These are phyloP conservation scores for Aspergillus mulundensis DNA, from an alignment of 495 filamentous ascomycete species.

Conservation along the genomic window DNA sequence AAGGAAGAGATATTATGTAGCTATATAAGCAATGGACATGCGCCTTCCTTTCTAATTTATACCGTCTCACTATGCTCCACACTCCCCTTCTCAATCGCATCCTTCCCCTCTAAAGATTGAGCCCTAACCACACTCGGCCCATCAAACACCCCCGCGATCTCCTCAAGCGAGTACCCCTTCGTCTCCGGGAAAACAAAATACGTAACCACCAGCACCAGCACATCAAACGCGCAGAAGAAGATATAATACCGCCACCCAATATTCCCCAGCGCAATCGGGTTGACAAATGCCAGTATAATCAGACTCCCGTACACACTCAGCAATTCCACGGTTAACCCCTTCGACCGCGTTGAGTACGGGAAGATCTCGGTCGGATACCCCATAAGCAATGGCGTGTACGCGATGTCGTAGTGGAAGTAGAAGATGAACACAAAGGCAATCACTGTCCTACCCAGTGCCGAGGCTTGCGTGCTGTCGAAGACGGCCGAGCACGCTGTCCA, in stretches of 20 bases:
- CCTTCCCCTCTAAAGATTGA: too few relatives aligned
- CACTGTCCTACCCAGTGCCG: constrained; percentile 44
- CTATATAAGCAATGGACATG: too few relatives aligned
- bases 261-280: constrained; percentile 55
- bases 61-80: too few relatives aligned
- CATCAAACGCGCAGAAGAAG: constrained; percentile 61
- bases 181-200: constrained; percentile 68
- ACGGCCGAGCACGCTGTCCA: constrained; percentile 56
- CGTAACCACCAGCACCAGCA: constrained; percentile 53
- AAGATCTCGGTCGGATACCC: constrained; percentile 65
- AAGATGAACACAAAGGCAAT: constrained; percentile 61
- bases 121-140: constrained; percentile 20
- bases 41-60: too few relatives aligned
- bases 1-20: too few relatives aligned
- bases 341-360: constrained; percentile 64
- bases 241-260: constrained; percentile 60
- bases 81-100: too few relatives aligned
- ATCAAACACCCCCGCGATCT: constrained; percentile 59
- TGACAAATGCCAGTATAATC: constrained; percentile 48
- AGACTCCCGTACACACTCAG: constrained; percentile 54
- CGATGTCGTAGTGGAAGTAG: constrained; percentile 53
- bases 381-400: constrained; percentile 59
- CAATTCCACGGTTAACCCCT: constrained; percentile 65
- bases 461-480: constrained; percentile 44
- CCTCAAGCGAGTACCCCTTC: constrained; percentile 59